Evolutionary conservation across 345 rosid species (phyloP), one percentile per base, ranked within the genome.

Genomic region (Lumnitzera racemosa): DNA sequence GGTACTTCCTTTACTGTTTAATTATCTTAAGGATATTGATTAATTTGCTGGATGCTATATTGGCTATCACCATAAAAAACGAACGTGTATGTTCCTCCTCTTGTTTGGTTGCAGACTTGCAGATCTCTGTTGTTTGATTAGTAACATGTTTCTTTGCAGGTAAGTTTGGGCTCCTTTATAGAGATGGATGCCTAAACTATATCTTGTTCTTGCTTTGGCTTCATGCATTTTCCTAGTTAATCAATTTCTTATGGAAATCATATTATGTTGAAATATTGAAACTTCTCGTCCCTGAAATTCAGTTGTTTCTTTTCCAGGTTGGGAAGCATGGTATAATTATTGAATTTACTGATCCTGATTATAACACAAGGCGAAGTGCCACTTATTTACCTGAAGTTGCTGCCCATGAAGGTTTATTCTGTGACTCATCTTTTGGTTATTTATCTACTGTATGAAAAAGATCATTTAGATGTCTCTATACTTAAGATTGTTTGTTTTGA

Each of bases 321-420:
- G 99, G 99, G 54, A 83, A 52, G 81, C 99, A 94, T 72, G 99
- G 99, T 57, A 74, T 94, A 62, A 90, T 89, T 66, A 94, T 94
- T 60, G 99, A 86, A 75, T 94, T 94, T 68, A 63, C 73, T 61
- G 97, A 89, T 65, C 88, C 97, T 68, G 88, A 74, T 59, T 71
- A 73, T 65, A 80, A 71, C 11, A 48, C 74, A 58, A 84, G 82
- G 79, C 83, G 95, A 60, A 94, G 80, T 64, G 99, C 97, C 52
- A 94, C 99, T 46, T 94, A 94, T 67, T 66, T 94, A 80, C 99
- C 99, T 59, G 99, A 94, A 71, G 97, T 94, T 60, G 83, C 99
- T 67, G 96, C 96, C 56, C 91, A 90, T 63, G 99, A 94, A 94
- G 97, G 99, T 87, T 73, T 43, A 51, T 67, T 47, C 60, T 29